A percentile compares a stretch with the other conserved stretches of the same genome.
These are phyloP conservation scores for Sanghuangporus sanghuang DNA, from an alignment of 1,284 basidiomycete genomes.

Conservation along the genomic window DNA sequence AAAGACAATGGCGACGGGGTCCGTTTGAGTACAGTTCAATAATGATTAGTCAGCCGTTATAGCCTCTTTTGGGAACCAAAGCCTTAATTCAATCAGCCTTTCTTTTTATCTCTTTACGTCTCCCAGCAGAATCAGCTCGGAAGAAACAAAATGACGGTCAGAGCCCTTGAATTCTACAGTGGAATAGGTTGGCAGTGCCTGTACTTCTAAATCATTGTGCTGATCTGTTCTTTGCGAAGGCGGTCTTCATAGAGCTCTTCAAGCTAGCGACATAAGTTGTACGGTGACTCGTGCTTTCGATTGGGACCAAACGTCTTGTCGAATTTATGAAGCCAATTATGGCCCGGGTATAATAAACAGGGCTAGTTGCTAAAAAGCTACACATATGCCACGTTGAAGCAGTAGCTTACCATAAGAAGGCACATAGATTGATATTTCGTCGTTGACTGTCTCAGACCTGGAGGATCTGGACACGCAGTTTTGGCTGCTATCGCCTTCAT, in stretches of 20 bases:
- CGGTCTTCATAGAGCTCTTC: conserved; percentile 65
- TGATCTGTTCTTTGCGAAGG: conserved; percentile 34
- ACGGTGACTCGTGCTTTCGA: conserved; percentile 61
- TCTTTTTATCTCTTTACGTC: neutral
- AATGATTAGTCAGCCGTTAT: neutral
- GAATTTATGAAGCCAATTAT: conserved; percentile 59
- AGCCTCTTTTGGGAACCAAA: neutral
- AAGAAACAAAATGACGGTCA: conserved; percentile 21
- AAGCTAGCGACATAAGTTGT: conserved; percentile 39
- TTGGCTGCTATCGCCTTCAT: conserved; percentile 75
- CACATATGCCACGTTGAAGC: neutral
- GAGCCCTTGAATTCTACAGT: conserved; percentile 70
- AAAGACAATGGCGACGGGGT: neutral
- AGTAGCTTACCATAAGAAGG: neutral
- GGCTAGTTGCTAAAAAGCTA: conserved; percentile 31
- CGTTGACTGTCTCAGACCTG: conserved; percentile 44
- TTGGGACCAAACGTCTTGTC: conserved; percentile 69
- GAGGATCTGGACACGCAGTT: conserved; percentile 42
- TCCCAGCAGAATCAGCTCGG: neutral
- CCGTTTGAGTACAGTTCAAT: neutral
- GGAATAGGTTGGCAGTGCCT: conserved; percentile 51
- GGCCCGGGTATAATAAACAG: conserved; percentile 40
- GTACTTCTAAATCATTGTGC: neutral
- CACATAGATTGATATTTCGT: conserved; percentile 56
- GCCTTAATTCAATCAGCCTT: neutral